Base-by-base conservation (phyloP, 768 basidiomycete genomes). In the Tulasnella sp. region DNA sequence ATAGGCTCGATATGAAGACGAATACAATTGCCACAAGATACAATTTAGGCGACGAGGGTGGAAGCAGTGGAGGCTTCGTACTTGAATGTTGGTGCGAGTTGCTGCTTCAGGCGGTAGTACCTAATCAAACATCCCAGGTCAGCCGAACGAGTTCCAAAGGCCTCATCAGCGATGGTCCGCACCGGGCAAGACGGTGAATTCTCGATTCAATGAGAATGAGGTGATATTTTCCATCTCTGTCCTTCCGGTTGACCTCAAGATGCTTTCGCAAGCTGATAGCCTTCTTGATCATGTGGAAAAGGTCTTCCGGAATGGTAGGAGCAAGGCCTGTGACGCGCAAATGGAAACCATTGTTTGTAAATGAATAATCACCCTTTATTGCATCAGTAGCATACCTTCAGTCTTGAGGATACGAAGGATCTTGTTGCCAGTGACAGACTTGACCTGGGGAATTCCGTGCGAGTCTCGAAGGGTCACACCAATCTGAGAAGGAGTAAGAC, bases 271-370 rank as follows among this genome's bases (percentile, higher is more conserved):
- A 95, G 83, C 94, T 89, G 84, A 99, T 96, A 85, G 97, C 97
- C 91, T 98, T 99, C 92, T 98, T 98, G 91, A 99, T 92, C 86
- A 98, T 92, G 90, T 95, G 92, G 93, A 95, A 98, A 80, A 98
- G 93, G 90, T 98, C 97, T 91, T 99, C 97, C 82, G 97, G 97
- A 88, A 99, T 94, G 86, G 91, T 89, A 83, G 97, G 96, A 85
- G 92, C 96, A 87, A 99, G 93, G 87, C 94, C 96, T 97, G 77
- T 29, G 40, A 32, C 5, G 18, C 10, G 51, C 20, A n/a, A 32
- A 9, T 29, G 5, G 32, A 29, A 15, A 26, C 20, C 40, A 35
- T 70, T 35, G 5, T 20, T 7, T 35, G 29, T 35, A 16, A 35
- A 29, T 32, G 16, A 39, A 77, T 83, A 85, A 83, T 85, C 83